These are phyloP conservation scores for Chytriomyces sp. DNA, from an alignment of 192 early-diverging fungal genomes.

Conservation along the genomic window DNA sequence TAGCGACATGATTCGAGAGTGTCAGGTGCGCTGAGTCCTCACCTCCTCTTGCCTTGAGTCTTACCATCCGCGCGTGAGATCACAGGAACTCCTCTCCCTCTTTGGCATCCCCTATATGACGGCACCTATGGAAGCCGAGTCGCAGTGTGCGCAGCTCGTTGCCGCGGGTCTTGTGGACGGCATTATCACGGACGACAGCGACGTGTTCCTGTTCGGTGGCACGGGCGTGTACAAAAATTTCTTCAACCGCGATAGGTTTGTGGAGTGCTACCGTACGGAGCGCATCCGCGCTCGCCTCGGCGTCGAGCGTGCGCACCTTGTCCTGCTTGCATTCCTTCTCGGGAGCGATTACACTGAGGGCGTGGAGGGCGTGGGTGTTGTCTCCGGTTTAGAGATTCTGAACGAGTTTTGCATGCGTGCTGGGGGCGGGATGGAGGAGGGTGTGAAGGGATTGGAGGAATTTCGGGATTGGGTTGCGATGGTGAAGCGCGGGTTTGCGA, in stretches of 20 bases:
- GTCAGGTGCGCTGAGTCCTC: slow-evolving; percentile 43
- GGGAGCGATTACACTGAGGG: slow-evolving; percentile 98
- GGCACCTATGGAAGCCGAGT: slow-evolving; percentile 97
- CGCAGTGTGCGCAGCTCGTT: slow-evolving; percentile 81
- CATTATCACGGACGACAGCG: slow-evolving; percentile 95
- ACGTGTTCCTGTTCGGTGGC: slow-evolving; percentile 93
- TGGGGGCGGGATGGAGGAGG: background rate
- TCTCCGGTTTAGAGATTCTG: slow-evolving; percentile 88
- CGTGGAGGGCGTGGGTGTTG: slow-evolving; percentile 81
- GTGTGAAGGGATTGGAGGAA: slow-evolving; percentile 43
- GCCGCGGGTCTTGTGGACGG: slow-evolving; percentile 77
- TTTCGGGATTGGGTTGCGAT: slow-evolving; percentile 65
- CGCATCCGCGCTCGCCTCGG: slow-evolving; percentile 69
- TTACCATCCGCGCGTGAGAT: slow-evolving; percentile 4
- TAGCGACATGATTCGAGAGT: slow-evolving; percentile 74
- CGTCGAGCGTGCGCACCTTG: slow-evolving; percentile 70
- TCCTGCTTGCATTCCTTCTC: slow-evolving; percentile 84
- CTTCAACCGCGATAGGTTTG: slow-evolving; percentile 87
- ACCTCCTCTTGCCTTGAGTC: background rate
- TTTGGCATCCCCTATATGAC: slow-evolving; percentile 95
- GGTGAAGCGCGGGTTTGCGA: slow-evolving; percentile 45
- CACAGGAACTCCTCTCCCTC: slow-evolving; percentile 73
- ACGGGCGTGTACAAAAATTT: slow-evolving; percentile 84
- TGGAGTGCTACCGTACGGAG: slow-evolving; percentile 76
- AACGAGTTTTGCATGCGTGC: slow-evolving; percentile 59